A percentile compares a stretch with the other conserved stretches of the same genome.
Conservation (phyloP, 129 eudicot species). For the Escallonia rubra region DNA sequence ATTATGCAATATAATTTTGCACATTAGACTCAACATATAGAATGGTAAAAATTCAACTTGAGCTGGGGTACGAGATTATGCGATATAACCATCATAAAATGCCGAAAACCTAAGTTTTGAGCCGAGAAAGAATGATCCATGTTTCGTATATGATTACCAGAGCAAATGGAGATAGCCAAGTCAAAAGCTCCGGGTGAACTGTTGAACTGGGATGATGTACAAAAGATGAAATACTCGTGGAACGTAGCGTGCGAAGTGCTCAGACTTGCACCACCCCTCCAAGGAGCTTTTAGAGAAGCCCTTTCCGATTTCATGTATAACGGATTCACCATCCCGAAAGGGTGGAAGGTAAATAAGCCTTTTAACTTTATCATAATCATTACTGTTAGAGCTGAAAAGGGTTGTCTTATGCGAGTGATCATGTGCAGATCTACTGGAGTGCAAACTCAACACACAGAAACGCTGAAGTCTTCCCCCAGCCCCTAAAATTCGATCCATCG, state of each 20-base stretch:
- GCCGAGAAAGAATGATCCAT: too few relatives aligned
- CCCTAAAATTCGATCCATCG: slow-evolving; percentile 45
- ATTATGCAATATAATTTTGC: too few relatives aligned
- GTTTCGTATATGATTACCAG: background rate
- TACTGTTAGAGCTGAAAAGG: too few relatives aligned
- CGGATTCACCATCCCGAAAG: background rate
- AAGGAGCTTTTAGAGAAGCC: background rate
- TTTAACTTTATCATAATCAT: too few relatives aligned
- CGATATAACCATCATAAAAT: too few relatives aligned
- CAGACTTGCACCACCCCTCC: background rate
- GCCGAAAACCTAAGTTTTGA: too few relatives aligned
- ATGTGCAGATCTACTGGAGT: slow-evolving; percentile 51
- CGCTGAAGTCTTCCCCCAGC: slow-evolving; percentile 44
- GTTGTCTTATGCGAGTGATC: too few relatives aligned
- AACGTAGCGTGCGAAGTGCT: background rate
- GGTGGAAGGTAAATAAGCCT: background rate
- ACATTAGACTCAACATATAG: too few relatives aligned
- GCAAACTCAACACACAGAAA: slow-evolving; percentile 52
- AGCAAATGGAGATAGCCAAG: background rate
- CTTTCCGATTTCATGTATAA: background rate
- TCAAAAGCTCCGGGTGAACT: background rate
- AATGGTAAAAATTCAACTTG: too few relatives aligned
- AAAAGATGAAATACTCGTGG: background rate
- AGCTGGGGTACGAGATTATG: too few relatives aligned
- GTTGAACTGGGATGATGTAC: background rate